Percentiles rank a stretch among this genome's conserved stretches.
Conservation (phyloP, 2,329 filamentous ascomycete species). For the Decorospora gaudefroyi region DNA sequence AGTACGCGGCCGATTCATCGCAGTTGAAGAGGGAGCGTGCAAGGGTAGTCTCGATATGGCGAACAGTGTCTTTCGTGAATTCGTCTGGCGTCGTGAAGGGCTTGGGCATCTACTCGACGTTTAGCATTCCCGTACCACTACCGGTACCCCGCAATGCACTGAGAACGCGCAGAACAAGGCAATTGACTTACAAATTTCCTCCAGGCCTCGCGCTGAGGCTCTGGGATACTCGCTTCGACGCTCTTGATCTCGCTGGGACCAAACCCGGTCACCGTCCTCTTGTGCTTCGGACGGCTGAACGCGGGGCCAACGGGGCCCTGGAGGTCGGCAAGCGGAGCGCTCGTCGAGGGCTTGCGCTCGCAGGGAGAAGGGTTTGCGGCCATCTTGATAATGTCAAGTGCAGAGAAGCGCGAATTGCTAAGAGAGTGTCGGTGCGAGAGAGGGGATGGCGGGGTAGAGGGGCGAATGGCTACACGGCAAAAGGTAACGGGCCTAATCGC, state of each 20-base stretch:
- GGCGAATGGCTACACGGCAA: slow-evolving; percentile 9
- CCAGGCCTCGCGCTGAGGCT: slow-evolving; percentile 80
- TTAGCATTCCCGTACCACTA: slow-evolving; percentile 19
- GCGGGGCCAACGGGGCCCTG: slow-evolving; percentile 83
- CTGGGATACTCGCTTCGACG: slow-evolving; percentile 89
- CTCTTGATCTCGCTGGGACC: slow-evolving; percentile 88
- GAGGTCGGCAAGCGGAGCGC: slow-evolving; percentile 83
- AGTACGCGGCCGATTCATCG: slow-evolving; percentile 89
- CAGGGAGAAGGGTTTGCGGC: slow-evolving; percentile 54
- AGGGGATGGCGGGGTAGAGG: slow-evolving; percentile 36
- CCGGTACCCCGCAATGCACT: slow-evolving; percentile 24
- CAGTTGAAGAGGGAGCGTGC: slow-evolving; percentile 98
- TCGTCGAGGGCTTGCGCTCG: slow-evolving; percentile 79
- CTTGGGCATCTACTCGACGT: slow-evolving; percentile 57
- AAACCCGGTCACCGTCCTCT: slow-evolving; percentile 93
- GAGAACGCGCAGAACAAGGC: background rate
- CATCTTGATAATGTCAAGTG: slow-evolving; percentile 42
- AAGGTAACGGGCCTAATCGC: slow-evolving; percentile 13
- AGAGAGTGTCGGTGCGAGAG: slow-evolving; percentile 31
- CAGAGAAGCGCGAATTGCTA: slow-evolving; percentile 29
- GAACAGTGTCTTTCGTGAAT: slow-evolving; percentile 82
- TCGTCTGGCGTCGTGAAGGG: slow-evolving; percentile 79
- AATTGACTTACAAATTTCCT: slow-evolving; percentile 59
- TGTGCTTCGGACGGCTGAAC: slow-evolving; percentile 93
- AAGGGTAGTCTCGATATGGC: slow-evolving; percentile 94